A percentile compares a stretch with the other conserved stretches of the same genome.
These are phyloP conservation scores for Lichenothelia convexa DNA, from an alignment of 495 filamentous ascomycete genomes.

Conservation along the genomic window DNA sequence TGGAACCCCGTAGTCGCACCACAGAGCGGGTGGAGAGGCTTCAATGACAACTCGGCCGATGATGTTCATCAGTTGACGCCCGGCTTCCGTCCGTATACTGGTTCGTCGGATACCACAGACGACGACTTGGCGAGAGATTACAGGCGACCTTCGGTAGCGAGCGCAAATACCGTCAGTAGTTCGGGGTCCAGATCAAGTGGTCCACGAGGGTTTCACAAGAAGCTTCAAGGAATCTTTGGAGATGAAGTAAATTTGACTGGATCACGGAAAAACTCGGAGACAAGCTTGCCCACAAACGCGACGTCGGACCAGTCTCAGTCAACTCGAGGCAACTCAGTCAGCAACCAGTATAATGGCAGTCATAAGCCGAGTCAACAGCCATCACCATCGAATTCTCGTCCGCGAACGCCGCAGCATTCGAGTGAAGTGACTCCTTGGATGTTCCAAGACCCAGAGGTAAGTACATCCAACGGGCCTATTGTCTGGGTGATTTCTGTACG, in stretches of 20 bases:
- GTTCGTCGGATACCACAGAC: slow-evolving; percentile 53
- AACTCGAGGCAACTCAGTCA: no score
- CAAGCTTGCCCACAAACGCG: slow-evolving; percentile 39
- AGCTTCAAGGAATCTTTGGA: slow-evolving; percentile 70
- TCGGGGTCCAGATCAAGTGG: slow-evolving; percentile 70
- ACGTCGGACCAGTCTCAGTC: no score
- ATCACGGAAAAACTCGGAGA: slow-evolving; percentile 42
- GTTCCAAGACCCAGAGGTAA: slow-evolving; percentile 72
- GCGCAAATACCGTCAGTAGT: slow-evolving; percentile 76
- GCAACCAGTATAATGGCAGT: slow-evolving; percentile 33
- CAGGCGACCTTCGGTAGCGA: slow-evolving; percentile 78
- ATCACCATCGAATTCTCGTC: slow-evolving; percentile 39
- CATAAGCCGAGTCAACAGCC: slow-evolving; percentile 32
- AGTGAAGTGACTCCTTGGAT: slow-evolving; percentile 92
- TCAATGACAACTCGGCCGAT: slow-evolving; percentile 50
- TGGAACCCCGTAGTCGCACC: slow-evolving; percentile 16
- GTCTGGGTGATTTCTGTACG: no score
- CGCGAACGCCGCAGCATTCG: slow-evolving; percentile 64
- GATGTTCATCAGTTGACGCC: slow-evolving; percentile 47
- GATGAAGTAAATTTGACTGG: slow-evolving; percentile 41
- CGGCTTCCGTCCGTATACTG: slow-evolving; percentile 45
- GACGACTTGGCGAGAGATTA: no score
- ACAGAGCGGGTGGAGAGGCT: slow-evolving; percentile 24
- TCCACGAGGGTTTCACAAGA: slow-evolving; percentile 49
- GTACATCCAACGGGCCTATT: no score